phyloP scores from a whole-genome alignment of 768 basidiomycete genomes.

The Collybiopsis luxurians region DNA sequence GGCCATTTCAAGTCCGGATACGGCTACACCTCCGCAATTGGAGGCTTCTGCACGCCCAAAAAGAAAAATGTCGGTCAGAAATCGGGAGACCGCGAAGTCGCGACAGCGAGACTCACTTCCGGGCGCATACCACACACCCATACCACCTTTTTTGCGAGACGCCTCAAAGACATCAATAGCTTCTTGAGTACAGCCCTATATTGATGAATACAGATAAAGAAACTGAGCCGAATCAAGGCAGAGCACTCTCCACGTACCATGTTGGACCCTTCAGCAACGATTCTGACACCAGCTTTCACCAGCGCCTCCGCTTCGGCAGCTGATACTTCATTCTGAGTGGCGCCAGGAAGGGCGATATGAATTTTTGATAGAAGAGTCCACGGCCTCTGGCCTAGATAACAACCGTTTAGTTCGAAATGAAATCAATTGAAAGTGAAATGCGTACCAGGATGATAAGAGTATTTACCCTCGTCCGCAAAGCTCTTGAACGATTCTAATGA shows the following conservation, averaged over 20 bases:
- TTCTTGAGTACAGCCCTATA: conserved; percentile 58
- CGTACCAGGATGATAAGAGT: conserved; percentile 48
- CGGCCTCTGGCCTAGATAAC: conserved; percentile 56
- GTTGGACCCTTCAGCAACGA: conserved; percentile 77
- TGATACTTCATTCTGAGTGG: conserved; percentile 71
- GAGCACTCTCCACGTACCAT: no score
- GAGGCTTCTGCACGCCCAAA: conserved; percentile 41
- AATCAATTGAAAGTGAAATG: conserved; percentile 1
- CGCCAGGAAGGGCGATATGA: conserved; percentile 68
- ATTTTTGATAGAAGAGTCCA: conserved; percentile 63
- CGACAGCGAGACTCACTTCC: conserved; percentile 47
- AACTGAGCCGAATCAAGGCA: no score
- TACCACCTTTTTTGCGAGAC: conserved; percentile 46
- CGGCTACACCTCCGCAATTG: conserved; percentile 76
- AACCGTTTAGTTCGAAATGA: conserved; percentile 17
- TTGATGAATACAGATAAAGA: no score
- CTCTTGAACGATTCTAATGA: conserved; percentile 35
- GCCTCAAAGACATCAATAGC: conserved; percentile 72
- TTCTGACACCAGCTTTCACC: conserved; percentile 62
- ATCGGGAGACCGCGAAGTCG: background rate
- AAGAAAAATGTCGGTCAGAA: background rate
- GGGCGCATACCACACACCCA: conserved; percentile 68
- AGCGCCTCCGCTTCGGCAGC: conserved; percentile 69
- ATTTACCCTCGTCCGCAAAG: conserved; percentile 29
- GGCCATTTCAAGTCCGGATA: conserved; percentile 78